phyloP scores from a whole-genome alignment of 495 filamentous ascomycete genomes.

The Talaromyces ruber region DNA sequence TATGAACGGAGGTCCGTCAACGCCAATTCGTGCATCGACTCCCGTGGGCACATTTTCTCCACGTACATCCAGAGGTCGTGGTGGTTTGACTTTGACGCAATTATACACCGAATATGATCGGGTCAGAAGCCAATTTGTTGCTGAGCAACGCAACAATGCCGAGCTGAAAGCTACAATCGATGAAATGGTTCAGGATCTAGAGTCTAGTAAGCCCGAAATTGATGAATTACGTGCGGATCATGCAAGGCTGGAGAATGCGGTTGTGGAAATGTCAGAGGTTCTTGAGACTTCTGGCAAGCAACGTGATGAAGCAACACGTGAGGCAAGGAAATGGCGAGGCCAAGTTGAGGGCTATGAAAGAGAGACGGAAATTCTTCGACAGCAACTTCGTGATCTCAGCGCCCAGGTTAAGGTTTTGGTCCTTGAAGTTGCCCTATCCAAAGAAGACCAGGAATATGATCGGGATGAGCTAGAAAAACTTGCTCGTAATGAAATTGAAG shows the following conservation, averaged over 20 bases:
- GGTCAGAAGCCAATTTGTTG: constrained; percentile 49
- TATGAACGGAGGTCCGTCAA: constrained; percentile 41
- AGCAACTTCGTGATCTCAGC: constrained; percentile 85
- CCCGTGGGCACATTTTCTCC: constrained; percentile 50
- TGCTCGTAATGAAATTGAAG: constrained; percentile 54
- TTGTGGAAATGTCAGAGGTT: constrained; percentile 71
- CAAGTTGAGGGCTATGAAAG: constrained; percentile 59
- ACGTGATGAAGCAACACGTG: constrained; percentile 47
- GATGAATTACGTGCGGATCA: constrained; percentile 51
- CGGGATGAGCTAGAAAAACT: constrained; percentile 65
- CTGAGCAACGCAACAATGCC: constrained; percentile 60
- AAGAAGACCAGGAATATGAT: constrained; percentile 67
- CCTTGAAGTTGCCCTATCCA: constrained; percentile 67
- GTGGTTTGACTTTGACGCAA: constrained; percentile 55
- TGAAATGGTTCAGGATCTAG: constrained; percentile 62
- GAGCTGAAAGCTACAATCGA: constrained; percentile 67
- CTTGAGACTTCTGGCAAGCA: constrained; percentile 48
- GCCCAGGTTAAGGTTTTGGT: constrained; percentile 83
- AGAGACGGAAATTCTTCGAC: constrained; percentile 71
- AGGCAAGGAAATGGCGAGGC: constrained; percentile 63
- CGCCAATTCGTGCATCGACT: constrained; percentile 40
- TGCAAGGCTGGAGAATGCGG: constrained; percentile 49
- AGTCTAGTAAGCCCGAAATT: constrained; percentile 51
- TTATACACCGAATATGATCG: constrained; percentile 58
- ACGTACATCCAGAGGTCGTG: constrained; percentile 45